Evolutionary conservation across 2,329 filamentous ascomycete genomes (phyloP).

Genomic region (Colletotrichum chlorophyti): DNA sequence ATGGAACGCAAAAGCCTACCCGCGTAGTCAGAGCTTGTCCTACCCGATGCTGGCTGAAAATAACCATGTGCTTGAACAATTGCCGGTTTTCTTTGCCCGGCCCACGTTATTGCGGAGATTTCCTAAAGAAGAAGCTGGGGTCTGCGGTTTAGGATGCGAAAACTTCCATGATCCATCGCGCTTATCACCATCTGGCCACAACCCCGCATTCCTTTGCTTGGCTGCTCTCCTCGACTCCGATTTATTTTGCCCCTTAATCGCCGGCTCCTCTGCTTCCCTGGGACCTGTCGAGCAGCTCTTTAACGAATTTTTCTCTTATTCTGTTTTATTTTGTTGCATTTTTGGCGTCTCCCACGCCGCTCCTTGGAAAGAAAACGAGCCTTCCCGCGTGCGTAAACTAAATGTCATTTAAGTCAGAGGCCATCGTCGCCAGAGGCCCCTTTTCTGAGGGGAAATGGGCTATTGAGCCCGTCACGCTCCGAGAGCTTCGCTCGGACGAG

Average conservation of each 20-base stretch:
- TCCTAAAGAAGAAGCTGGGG: neutral
- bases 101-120: no score
- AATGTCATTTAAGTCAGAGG: constrained; percentile 37
- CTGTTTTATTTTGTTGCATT: no score
- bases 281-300: no score
- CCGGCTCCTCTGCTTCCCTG: neutral
- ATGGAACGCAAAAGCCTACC: neutral
- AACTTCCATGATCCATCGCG: neutral
- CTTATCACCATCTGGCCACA: neutral
- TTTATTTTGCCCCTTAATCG: neutral
- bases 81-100: no score
- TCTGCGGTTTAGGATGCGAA: no score
- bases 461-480: constrained; percentile 37
- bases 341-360: neutral
- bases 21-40: no score
- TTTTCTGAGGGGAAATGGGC: constrained; percentile 41
- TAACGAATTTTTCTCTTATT: neutral
- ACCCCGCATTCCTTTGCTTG: neutral
- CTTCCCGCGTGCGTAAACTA: neutral
- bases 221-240: neutral
- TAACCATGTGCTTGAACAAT: no score
- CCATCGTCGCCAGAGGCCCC: constrained; percentile 38
- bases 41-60: no score
- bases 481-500: constrained; percentile 45
- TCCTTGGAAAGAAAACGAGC: neutral